These are phyloP conservation scores for Closterium sp. DNA, from an alignment of 139 green algal genomes.

Conservation along the genomic window DNA sequence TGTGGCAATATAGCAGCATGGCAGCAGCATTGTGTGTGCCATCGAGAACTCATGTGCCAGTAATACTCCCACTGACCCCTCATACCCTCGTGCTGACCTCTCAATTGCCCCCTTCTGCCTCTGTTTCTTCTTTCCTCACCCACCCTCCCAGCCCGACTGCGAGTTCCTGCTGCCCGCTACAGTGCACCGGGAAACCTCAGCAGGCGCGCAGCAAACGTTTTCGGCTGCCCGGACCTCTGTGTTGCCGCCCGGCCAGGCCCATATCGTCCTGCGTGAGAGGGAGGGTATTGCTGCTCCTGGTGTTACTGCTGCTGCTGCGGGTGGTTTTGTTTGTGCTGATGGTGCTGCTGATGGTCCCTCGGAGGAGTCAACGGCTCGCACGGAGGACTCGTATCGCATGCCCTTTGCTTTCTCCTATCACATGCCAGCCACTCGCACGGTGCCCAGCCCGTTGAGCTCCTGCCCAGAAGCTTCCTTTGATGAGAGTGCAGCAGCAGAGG, in stretches of 20 bases:
- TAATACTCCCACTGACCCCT: neutral
- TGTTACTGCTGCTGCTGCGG: too few relatives aligned
- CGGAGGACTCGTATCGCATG: too few relatives aligned
- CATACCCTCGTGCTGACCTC: too few relatives aligned
- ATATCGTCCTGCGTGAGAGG: neutral
- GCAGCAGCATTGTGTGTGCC: too few relatives aligned
- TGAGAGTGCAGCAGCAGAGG: neutral
- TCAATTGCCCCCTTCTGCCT: neutral
- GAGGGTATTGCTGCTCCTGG: too few relatives aligned
- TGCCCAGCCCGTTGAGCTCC: neutral
- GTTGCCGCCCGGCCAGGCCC: neutral
- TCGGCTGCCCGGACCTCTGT: neutral
- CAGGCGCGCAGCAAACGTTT: neutral
- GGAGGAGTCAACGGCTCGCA: too few relatives aligned
- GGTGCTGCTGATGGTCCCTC: too few relatives aligned
- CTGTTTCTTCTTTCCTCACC: neutral
- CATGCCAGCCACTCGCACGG: neutral
- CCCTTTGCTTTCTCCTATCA: neutral
- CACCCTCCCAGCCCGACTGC: neutral
- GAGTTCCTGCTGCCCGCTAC: neutral
- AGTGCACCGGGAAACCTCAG: neutral
- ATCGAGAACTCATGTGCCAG: neutral
- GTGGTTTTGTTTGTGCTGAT: too few relatives aligned
- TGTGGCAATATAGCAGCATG: too few relatives aligned
- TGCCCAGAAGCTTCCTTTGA: neutral